Evolutionary conservation across 1,139 yeast species (phyloP).

Genomic region (Kodamaea sp.): DNA sequence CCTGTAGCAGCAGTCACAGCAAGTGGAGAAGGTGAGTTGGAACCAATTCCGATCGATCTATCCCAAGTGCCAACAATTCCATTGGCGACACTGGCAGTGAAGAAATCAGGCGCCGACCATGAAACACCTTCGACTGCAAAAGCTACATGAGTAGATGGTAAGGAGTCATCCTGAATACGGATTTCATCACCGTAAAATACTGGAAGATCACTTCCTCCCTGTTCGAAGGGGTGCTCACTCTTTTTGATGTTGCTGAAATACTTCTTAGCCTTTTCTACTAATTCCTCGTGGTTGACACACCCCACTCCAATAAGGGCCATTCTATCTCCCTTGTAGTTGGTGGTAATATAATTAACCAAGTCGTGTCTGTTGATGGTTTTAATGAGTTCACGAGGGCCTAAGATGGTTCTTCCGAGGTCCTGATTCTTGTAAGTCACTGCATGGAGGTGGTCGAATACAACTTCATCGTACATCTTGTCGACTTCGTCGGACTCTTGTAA

Average conservation of each 20-base stretch:
- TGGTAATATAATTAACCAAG: slow-evolving; percentile 72
- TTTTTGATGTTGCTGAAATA: slow-evolving; percentile 76
- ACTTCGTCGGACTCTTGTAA: slow-evolving; percentile 97
- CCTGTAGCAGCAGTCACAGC: slow-evolving; percentile 75
- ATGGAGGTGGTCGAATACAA: slow-evolving; percentile 94
- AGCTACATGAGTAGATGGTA: slow-evolving; percentile 91
- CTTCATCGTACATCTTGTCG: slow-evolving; percentile 97
- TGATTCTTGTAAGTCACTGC: slow-evolving; percentile 89
- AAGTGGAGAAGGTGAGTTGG: slow-evolving; percentile 73
- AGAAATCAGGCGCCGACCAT: slow-evolving; percentile 95
- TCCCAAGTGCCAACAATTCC: slow-evolving; percentile 98
- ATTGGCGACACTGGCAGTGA: slow-evolving; percentile 93
- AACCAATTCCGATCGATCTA: slow-evolving; percentile 78
- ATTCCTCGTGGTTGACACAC: slow-evolving; percentile 81
- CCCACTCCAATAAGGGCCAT: slow-evolving; percentile 98
- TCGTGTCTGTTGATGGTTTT: slow-evolving; percentile 76
- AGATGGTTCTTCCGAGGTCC: slow-evolving; percentile 94
- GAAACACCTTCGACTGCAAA: slow-evolving; percentile 97
- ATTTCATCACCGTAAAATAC: slow-evolving; percentile 84
- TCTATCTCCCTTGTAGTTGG: slow-evolving; percentile 92
- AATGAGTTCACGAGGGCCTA: slow-evolving; percentile 92
- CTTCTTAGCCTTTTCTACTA: slow-evolving; percentile 73
- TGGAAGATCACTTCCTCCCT: slow-evolving; percentile 82
- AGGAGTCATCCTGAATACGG: slow-evolving; percentile 74
- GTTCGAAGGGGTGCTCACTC: slow-evolving; percentile 62